Evolutionary conservation across 768 basidiomycete species (phyloP).

Genomic region (Amanita pseudoporphyria): DNA sequence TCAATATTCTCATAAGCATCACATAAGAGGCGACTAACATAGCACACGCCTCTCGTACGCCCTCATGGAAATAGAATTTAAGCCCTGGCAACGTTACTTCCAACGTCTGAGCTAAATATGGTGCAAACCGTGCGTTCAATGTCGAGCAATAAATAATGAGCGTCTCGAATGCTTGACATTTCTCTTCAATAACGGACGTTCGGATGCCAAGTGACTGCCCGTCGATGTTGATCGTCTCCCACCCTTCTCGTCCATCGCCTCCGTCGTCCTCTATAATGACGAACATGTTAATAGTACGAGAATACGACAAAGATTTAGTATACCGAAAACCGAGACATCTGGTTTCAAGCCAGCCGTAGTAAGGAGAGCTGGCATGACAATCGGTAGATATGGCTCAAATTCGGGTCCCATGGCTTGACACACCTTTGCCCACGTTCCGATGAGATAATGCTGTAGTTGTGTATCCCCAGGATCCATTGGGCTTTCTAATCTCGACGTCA

Average conservation of each 20-base stretch:
- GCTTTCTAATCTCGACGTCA: no score
- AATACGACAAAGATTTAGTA: no score
- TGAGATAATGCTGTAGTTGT: no score
- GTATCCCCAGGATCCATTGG: no score
- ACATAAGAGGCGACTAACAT: conserved; percentile 38
- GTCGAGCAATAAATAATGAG: conserved; percentile 72
- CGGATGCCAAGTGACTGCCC: conserved; percentile 70
- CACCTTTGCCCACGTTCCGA: conserved; percentile 85
- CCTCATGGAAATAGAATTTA: conserved; percentile 76
- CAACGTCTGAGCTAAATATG: conserved; percentile 62
- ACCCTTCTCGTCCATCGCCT: conserved; percentile 58
- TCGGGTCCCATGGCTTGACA: conserved; percentile 79
- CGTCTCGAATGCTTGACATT: conserved; percentile 84
- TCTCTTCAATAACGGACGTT: conserved; percentile 77
- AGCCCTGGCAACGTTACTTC: conserved; percentile 65
- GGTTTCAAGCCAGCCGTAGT: conserved; percentile 69
- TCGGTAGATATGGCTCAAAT: conserved; percentile 79
- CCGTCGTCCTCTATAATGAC: conserved; percentile 33
- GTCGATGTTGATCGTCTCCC: conserved; percentile 71
- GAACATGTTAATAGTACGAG: no score
- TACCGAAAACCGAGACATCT: conserved; percentile 67
- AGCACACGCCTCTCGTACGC: conserved; percentile 69
- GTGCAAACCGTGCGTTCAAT: conserved; percentile 55
- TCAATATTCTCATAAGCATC: neutral
- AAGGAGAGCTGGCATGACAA: conserved; percentile 76